Evolutionary conservation across 352 stramenopile species (phyloP).

Genomic region (Phytopythium delawarense): DNA sequence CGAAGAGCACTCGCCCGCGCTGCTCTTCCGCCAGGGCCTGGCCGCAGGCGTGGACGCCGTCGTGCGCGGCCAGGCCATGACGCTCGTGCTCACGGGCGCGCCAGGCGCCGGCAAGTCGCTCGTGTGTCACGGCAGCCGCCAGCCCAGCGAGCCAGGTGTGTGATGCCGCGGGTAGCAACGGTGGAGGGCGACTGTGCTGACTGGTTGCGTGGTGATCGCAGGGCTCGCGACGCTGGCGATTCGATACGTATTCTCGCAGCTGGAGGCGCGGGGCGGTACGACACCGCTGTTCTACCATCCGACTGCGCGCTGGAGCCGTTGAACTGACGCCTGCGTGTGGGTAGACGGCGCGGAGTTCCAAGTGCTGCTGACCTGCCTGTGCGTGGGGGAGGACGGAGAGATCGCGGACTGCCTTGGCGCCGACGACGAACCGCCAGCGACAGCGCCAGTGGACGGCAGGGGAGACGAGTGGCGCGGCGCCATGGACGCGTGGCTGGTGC

Average conservation of each 20-base stretch:
- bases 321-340: neutral
- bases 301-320: neutral
- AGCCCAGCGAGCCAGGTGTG: constrained; percentile 11
- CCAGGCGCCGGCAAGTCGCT: constrained; percentile 52
- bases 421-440: neutral
- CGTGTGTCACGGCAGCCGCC: constrained; percentile 42
- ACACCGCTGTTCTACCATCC: neutral
- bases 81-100: constrained; percentile 44
- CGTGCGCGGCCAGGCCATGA: constrained; percentile 28
- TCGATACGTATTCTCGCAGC: constrained; percentile 24
- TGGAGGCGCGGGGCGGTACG: constrained; percentile 9
- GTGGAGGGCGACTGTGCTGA: too few relatives aligned
- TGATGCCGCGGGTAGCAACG: too few relatives aligned
- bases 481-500: constrained; percentile 20
- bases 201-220: neutral
- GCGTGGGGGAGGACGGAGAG: constrained; percentile 3
- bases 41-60: constrained; percentile 17
- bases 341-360: constrained; percentile 1
- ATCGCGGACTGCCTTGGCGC: constrained; percentile 7
- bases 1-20: constrained; percentile 21
- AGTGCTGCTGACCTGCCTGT: constrained; percentile 15
- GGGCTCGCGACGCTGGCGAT: constrained; percentile 36
- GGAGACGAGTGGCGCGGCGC: neutral
- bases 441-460: neutral
- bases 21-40: constrained; percentile 48